Percentiles rank a stretch among this genome's conserved stretches.
phyloP scores from a whole-genome alignment of 805 yeast species.

The Ogataea siamensis region DNA sequence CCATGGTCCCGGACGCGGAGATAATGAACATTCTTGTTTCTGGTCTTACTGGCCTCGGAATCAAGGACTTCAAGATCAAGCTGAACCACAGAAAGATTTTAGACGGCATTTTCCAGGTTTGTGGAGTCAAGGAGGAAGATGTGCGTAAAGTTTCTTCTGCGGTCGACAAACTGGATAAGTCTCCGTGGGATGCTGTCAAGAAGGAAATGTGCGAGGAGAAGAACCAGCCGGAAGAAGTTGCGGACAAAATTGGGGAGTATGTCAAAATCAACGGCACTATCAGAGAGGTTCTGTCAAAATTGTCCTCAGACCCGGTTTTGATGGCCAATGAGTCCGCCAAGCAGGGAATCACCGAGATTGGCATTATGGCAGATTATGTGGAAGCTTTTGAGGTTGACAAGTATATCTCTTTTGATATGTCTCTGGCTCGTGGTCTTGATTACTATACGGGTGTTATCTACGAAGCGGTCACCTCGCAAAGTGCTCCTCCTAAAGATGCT shows the following conservation, averaged over 20 bases:
- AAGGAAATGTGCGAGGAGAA: slow-evolving; percentile 91
- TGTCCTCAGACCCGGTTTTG: slow-evolving; percentile 58
- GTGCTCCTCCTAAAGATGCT: slow-evolving; percentile 92
- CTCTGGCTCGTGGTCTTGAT: slow-evolving; percentile 95
- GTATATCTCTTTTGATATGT: slow-evolving; percentile 81
- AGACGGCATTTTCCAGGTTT: slow-evolving; percentile 92
- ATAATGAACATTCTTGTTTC: slow-evolving; percentile 76
- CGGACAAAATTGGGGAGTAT: slow-evolving; percentile 88
- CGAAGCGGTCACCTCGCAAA: slow-evolving; percentile 92
- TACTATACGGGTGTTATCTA: slow-evolving; percentile 96
- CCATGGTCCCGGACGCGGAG: slow-evolving; percentile 97
- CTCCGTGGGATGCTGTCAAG: slow-evolving; percentile 93
- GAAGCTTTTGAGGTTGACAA: slow-evolving; percentile 76
- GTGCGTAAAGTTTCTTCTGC: slow-evolving; percentile 92
- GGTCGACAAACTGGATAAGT: slow-evolving; percentile 93
- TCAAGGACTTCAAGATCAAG: slow-evolving; percentile 85
- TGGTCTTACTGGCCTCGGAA: slow-evolving; percentile 81
- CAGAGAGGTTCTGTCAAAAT: slow-evolving; percentile 53
- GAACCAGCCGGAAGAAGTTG: slow-evolving; percentile 86
- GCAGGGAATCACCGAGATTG: slow-evolving; percentile 80
- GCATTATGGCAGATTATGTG: slow-evolving; percentile 66
- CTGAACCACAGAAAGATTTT: slow-evolving; percentile 92
- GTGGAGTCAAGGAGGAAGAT: slow-evolving; percentile 93
- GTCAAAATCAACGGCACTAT: slow-evolving; percentile 83
- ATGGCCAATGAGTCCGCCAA: slow-evolving; percentile 68